Evolutionary conservation across 2,329 filamentous ascomycete species (phyloP).

Genomic region (Cladosporium austrohemisphaericum): DNA sequence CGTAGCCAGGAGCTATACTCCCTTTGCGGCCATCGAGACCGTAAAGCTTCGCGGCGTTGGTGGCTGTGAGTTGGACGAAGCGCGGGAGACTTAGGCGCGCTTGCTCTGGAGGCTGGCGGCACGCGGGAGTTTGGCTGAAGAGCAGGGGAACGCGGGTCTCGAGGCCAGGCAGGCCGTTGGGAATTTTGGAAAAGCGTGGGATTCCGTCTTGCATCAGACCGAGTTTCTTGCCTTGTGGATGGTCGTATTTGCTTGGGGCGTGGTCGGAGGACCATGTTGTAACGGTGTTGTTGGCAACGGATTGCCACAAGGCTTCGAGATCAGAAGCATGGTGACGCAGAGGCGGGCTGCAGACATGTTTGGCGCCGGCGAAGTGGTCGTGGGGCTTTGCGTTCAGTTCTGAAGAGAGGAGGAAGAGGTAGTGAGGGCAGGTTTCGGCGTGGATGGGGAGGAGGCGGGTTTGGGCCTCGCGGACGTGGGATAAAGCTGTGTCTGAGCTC

Average conservation of each 20-base stretch:
- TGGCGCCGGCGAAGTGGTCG: constrained; percentile 35
- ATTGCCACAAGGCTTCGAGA: constrained; percentile 34
- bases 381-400: constrained; percentile 31
- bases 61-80: constrained; percentile 44
- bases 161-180: constrained; percentile 43
- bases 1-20: constrained; percentile 40
- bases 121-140: constrained; percentile 34
- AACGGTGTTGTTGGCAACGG: constrained; percentile 35
- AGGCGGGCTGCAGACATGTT: constrained; percentile 36
- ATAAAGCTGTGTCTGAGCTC: constrained; percentile 37
- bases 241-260: constrained; percentile 39
- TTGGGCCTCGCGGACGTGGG: constrained; percentile 35
- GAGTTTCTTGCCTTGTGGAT: constrained; percentile 37
- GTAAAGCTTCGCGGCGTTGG: constrained; percentile 45
- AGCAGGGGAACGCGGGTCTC: constrained; percentile 42
- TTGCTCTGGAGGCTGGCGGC: constrained; percentile 21
- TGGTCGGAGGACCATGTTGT: constrained; percentile 35
- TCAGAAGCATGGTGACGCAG: constrained; percentile 31
- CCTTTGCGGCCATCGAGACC: constrained; percentile 41
- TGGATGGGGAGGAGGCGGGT: constrained; percentile 34
- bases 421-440: constrained; percentile 38
- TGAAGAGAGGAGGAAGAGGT: constrained; percentile 34
- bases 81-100: constrained; percentile 33
- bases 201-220: constrained; percentile 32
- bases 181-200: constrained; percentile 40